phyloP scores from a whole-genome alignment of 305 asterid species.

The Fraxinus baroniana region DNA sequence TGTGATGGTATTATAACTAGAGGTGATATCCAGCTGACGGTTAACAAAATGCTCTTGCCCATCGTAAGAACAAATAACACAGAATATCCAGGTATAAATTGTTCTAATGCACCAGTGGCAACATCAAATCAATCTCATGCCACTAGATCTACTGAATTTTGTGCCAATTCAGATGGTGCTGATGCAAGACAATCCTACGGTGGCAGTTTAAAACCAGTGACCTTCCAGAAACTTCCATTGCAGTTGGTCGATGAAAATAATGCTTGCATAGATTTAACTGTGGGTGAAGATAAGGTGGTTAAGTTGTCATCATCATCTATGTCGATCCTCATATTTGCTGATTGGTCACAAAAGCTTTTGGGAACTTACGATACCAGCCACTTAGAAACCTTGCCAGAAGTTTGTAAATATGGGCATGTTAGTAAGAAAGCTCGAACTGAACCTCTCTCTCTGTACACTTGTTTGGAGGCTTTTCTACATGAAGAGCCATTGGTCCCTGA shows the following conservation, averaged over 20 bases:
- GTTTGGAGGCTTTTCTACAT: conserved; percentile 94
- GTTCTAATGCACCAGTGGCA: conserved; percentile 38
- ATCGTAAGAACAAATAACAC: conserved; percentile 55
- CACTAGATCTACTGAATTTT: conserved; percentile 29
- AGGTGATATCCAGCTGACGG: conserved; percentile 82
- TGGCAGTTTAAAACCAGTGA: conserved; percentile 43
- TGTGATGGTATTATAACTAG: conserved; percentile 78
- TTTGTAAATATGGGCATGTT: conserved; percentile 67
- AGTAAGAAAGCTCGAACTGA: conserved; percentile 92
- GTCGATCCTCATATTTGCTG: conserved; percentile 88
- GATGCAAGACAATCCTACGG: conserved; percentile 47
- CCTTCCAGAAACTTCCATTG: conserved; percentile 72
- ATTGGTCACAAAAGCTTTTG: conserved; percentile 96
- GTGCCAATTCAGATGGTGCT: conserved; percentile 37
- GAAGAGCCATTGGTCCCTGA: conserved; percentile 99
- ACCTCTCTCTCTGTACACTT: conserved; percentile 92
- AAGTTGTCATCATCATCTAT: conserved; percentile 81
- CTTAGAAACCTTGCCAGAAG: conserved; percentile 86
- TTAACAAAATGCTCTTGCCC: conserved; percentile 81
- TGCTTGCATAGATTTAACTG: conserved; percentile 82
- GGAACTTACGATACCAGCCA: conserved; percentile 74
- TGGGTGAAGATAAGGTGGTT: conserved; percentile 84
- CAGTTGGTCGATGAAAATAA: conserved; percentile 94
- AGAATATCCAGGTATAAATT: conserved; percentile 31
- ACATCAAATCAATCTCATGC: conserved; percentile 39